Percentiles rank a stretch among this genome's conserved stretches.
These are phyloP conservation scores for Vaccinium myrtillus DNA, from an alignment of 148 eudicot species.

Conservation along the genomic window DNA sequence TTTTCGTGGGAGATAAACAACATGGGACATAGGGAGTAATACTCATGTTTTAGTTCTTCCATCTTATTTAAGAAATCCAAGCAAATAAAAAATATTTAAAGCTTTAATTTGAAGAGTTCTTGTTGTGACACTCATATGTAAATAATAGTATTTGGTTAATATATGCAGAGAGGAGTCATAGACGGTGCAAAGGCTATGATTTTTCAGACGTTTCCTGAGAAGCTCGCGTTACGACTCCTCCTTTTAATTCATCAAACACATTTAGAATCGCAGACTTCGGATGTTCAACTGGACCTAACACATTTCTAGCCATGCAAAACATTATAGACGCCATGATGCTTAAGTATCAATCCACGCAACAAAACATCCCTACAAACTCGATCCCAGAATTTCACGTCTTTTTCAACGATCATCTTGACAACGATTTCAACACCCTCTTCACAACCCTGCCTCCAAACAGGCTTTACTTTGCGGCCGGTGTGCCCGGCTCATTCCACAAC, in stretches of 20 bases:
- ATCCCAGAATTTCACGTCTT: constrained; percentile 16
- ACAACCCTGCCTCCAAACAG: not conserved
- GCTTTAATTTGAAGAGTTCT: no score
- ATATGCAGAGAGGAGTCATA: not conserved
- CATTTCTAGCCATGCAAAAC: constrained; percentile 11
- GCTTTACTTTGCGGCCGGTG: constrained; percentile 7
- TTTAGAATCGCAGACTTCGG: constrained; percentile 17
- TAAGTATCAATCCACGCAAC: not conserved
- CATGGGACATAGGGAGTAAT: no score
- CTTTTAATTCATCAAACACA: not conserved
- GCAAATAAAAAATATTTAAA: not conserved
- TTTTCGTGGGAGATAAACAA: no score
- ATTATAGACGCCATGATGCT: constrained; percentile 2
- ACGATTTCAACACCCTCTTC: constrained; percentile 26
- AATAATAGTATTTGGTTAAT: not conserved
- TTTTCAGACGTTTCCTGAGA: constrained; percentile 10
- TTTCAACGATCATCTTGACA: constrained; percentile 17
- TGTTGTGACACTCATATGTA: no score
- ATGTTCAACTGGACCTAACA: constrained; percentile 23
- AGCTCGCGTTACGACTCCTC: constrained; percentile 5
- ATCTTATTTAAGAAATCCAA: no score
- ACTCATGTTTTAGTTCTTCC: no score
- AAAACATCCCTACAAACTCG: not conserved
- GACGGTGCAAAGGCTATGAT: constrained; percentile 1
- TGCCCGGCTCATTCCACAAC: constrained; percentile 18